A percentile compares a stretch with the other conserved stretches of the same genome.
Evolutionary conservation across 2,329 filamentous ascomycete genomes (phyloP).

Genomic region (Cladosporium sp.): DNA sequence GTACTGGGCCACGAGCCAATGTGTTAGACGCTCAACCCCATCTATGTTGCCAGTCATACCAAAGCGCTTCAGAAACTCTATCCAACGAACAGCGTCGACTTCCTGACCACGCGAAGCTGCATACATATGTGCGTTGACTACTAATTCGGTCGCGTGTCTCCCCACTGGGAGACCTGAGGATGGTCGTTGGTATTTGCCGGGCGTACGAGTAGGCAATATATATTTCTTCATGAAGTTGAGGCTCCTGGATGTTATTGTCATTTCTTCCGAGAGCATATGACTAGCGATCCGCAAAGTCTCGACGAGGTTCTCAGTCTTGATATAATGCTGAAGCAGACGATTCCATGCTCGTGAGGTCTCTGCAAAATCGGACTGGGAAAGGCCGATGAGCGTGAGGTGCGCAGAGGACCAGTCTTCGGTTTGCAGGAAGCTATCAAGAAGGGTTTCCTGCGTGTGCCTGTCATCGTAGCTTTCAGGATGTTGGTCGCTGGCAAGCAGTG

Average conservation of each 20-base stretch:
- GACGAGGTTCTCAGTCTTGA: constrained; percentile 24
- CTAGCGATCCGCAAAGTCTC: constrained; percentile 37
- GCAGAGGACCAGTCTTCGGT: constrained; percentile 49
- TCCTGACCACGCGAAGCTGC: constrained; percentile 27
- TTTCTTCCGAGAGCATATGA: constrained; percentile 46
- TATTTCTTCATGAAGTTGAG: constrained; percentile 40
- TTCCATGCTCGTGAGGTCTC: constrained; percentile 43
- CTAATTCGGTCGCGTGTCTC: constrained; percentile 29
- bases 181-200: constrained; percentile 33
- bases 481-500: constrained; percentile 56
- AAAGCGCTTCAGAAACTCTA: constrained; percentile 55
- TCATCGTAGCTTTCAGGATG: constrained; percentile 63
- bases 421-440: constrained; percentile 52
- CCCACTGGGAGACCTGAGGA: not conserved
- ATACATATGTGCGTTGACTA: constrained; percentile 46
- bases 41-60: constrained; percentile 54
- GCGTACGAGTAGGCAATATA: constrained; percentile 37
- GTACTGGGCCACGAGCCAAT: constrained; percentile 42
- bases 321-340: constrained; percentile 41
- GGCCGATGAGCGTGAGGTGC: constrained; percentile 53
- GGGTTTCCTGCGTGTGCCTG: constrained; percentile 47
- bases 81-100: constrained; percentile 48
- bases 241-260: constrained; percentile 42
- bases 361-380: constrained; percentile 28
- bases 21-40: constrained; percentile 48